These are phyloP conservation scores for Pelargonium nanum DNA, from an alignment of 345 rosid species.

Conservation along the genomic window DNA sequence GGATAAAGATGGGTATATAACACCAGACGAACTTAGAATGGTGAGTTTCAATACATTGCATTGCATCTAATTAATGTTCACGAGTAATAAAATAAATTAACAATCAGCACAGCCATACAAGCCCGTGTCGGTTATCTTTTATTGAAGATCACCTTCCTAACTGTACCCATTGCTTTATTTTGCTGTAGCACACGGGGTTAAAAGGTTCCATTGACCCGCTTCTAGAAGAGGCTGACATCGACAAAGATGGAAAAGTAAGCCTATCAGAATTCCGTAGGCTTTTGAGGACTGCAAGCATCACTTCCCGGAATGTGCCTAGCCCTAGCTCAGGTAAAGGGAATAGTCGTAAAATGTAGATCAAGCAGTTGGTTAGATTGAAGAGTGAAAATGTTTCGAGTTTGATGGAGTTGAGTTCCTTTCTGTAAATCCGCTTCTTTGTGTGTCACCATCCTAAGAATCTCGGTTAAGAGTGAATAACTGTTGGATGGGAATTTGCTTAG, in stretches of 20 bases:
- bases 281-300: constrained; percentile 40
- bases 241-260: constrained; percentile 42
- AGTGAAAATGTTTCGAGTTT: no score
- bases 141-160: neutral
- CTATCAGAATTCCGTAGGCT: constrained; percentile 40
- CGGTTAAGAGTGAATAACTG: no score
- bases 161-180: constrained; percentile 1
- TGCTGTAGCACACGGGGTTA: constrained; percentile 35
- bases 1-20: constrained; percentile 39
- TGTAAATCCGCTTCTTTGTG: no score
- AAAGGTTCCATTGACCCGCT: constrained; percentile 42
- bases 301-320: constrained; percentile 21
- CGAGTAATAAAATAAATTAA: no score
- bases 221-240: constrained; percentile 49
- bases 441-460: no score
- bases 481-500: no score
- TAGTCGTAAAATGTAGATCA: no score
- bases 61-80: neutral
- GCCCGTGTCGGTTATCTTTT: neutral
- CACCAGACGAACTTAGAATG: constrained; percentile 47
- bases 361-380: no score
- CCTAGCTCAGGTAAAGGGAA: constrained; percentile 15
- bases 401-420: no score
- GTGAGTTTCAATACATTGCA: constrained; percentile 14
- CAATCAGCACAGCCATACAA: no score